A percentile compares a stretch with the other conserved stretches of the same genome.
These are phyloP conservation scores for Lactifluus volemus DNA, from an alignment of 768 basidiomycete species.

Conservation along the genomic window DNA sequence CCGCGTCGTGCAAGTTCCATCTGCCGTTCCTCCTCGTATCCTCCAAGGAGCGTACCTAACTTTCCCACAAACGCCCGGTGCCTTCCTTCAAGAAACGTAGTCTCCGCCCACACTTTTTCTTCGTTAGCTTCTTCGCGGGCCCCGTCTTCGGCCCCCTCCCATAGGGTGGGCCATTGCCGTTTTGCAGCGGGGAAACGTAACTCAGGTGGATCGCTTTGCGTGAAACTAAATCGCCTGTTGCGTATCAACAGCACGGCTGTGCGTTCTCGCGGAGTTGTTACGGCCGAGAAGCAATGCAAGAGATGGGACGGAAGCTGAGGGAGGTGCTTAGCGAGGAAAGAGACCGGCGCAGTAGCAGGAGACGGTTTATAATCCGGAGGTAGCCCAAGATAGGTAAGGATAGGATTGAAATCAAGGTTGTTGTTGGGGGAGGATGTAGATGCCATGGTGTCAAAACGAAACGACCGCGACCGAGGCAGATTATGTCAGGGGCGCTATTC, in stretches of 20 bases:
- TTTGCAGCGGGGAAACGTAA: conserved; percentile 46
- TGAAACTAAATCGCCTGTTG: conserved; percentile 64
- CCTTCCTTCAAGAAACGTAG: conserved; percentile 48
- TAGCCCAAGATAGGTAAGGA: conserved; percentile 49
- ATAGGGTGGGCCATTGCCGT: conserved; percentile 57
- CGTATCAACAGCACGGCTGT: conserved; percentile 54
- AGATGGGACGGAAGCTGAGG: conserved; percentile 60
- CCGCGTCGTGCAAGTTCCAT: conserved; percentile 49
- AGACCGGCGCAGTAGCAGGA: conserved; percentile 47
- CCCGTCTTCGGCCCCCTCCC: conserved; percentile 44
- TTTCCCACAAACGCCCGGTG: conserved; percentile 56
- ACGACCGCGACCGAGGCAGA: not conserved
- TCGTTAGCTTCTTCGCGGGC: conserved; percentile 47
- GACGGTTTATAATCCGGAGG: conserved; percentile 50
- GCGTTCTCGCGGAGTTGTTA: conserved; percentile 54
- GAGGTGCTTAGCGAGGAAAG: conserved; percentile 55
- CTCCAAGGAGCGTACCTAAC: conserved; percentile 53
- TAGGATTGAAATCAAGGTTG: conserved; percentile 18
- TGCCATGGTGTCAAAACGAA: not conserved
- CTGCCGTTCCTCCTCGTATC: conserved; percentile 73
- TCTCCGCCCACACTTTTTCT: conserved; percentile 61
- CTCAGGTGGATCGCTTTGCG: conserved; percentile 43
- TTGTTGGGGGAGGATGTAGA: not conserved
- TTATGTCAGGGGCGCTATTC: not conserved
- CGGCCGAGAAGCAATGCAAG: conserved; percentile 33